phyloP scores from a whole-genome alignment of 139 green algal genomes.

The Chlamydomonas schloesseri region DNA sequence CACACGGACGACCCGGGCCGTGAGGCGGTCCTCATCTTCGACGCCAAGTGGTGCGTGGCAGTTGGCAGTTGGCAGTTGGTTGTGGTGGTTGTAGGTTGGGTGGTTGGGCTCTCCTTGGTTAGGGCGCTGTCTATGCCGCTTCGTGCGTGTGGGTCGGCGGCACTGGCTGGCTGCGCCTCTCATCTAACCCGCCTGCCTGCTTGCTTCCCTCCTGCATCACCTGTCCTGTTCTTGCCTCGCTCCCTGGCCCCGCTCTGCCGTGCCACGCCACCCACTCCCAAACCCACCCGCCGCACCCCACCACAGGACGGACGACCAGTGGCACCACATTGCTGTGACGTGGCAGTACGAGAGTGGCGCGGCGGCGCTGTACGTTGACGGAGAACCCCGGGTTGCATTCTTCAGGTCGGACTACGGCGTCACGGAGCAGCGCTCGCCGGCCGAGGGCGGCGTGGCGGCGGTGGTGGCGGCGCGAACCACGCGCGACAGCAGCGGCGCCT shows the following conservation, averaged over 20 bases:
- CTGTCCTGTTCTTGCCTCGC: too few relatives aligned
- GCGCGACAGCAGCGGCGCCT: slow-evolving; percentile 62
- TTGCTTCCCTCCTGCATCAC: too few relatives aligned
- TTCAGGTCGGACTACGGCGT: slow-evolving; percentile 64
- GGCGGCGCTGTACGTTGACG: slow-evolving; percentile 82
- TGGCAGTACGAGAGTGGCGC: slow-evolving; percentile 76
- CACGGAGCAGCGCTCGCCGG: slow-evolving; percentile 46
- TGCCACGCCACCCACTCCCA: too few relatives aligned
- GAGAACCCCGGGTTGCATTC: slow-evolving; percentile 63
- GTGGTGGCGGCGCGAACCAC: slow-evolving; percentile 60
- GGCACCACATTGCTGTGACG: slow-evolving; percentile 89
- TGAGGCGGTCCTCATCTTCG: slow-evolving; percentile 84
- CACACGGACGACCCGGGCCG: slow-evolving; percentile 65
- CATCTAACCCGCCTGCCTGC: too few relatives aligned
- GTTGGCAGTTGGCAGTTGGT: background rate
- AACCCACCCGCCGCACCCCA: too few relatives aligned
- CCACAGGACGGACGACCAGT: slow-evolving; percentile 77
- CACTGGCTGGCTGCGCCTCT: too few relatives aligned
- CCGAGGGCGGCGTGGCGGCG: slow-evolving; percentile 71
- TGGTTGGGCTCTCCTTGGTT: too few relatives aligned
- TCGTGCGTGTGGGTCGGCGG: too few relatives aligned
- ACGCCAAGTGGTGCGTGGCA: slow-evolving; percentile 71
- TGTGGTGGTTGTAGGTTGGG: too few relatives aligned
- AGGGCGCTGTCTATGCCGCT: too few relatives aligned
- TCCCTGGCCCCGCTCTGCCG: too few relatives aligned